Evolutionary conservation across 1,284 basidiomycete genomes (phyloP).

Genomic region (Phellinidium pouzarii): DNA sequence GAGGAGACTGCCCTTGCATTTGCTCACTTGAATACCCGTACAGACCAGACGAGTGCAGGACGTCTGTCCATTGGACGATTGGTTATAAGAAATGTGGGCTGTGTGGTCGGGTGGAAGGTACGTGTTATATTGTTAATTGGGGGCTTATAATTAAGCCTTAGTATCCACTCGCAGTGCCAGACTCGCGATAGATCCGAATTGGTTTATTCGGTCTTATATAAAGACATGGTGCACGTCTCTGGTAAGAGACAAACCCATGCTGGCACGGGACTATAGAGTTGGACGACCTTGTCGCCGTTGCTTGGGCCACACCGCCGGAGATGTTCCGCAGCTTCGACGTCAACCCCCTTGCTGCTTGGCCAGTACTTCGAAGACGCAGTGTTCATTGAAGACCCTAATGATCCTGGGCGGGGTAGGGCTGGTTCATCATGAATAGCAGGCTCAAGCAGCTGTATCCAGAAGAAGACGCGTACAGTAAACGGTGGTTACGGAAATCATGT

Average conservation of each 20-base stretch:
- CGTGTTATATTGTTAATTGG: neutral
- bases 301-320: neutral
- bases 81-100: slow-evolving; percentile 1
- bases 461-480: slow-evolving; percentile 14
- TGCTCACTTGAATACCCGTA: neutral
- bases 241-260: no score
- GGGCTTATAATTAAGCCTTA: no score
- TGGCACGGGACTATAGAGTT: no score
- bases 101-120: slow-evolving; percentile 20
- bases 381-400: slow-evolving; percentile 3
- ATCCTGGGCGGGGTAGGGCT: slow-evolving; percentile 7
- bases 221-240: no score
- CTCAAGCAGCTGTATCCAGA: slow-evolving; percentile 17
- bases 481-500: slow-evolving; percentile 11
- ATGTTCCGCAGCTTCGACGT: slow-evolving; percentile 19
- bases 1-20: neutral
- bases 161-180: no score
- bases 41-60: neutral
- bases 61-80: slow-evolving; percentile 20
- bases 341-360: slow-evolving; percentile 24
- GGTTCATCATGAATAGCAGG: slow-evolving; percentile 18
- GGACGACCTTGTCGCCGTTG: neutral
- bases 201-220: no score
- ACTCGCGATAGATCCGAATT: no score
- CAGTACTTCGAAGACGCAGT: slow-evolving; percentile 32